Evolutionary conservation across 2,329 filamentous ascomycete species (phyloP), one percentile per base, ranked within the genome.

Genomic region (Escovopsis sp.): DNA sequence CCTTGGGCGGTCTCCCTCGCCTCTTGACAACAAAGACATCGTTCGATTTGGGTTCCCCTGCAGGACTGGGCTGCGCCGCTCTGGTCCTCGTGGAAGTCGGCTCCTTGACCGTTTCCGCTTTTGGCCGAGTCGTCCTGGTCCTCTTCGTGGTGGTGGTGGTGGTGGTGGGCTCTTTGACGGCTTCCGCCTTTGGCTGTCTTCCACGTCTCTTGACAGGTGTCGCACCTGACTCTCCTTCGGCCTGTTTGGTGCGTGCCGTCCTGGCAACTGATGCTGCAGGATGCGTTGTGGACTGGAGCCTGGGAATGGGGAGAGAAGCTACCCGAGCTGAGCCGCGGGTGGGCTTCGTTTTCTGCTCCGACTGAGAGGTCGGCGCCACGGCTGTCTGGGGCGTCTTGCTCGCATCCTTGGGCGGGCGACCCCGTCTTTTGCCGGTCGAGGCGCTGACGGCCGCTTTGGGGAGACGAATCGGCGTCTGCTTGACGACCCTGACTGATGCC

Each of bases 191-290:
- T 15, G 41, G 38, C 12, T 32, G 34, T 23, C 41, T 45, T 5
- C 44, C 44, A 39, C 38, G 44, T 23, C 40, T 41, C 38, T 41
- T 43, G 6, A 15, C 40, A 8, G 38, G 30, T 30, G 40, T 15
- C 19, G 9, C 12, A 15, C 11, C 28, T 34, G 37, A 8, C 15
- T 19, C 18, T n/a, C 33, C n/a, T 7, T 12, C 36, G n/a, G 38
- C 30, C 19, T 19, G 19, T 2, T 12, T 30, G 26, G 26, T 19
- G 10, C 34, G 32, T 12, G 35, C 38, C 12, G 18, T 15, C 11
- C 23, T 23, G 23, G 18, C 7, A 11, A 12, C 18, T 15, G 7
- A 12, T 23, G 18, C 18, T 11, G 35, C 12, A 10, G 18, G 35
- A 12, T 37, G 9, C 7, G 38, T 12, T 26, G 15, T 28, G 10